Evolutionary conservation across 768 basidiomycete genomes (phyloP), one percentile per base, ranked within the genome.

Genomic region (Leccinum sublutescens): DNA sequence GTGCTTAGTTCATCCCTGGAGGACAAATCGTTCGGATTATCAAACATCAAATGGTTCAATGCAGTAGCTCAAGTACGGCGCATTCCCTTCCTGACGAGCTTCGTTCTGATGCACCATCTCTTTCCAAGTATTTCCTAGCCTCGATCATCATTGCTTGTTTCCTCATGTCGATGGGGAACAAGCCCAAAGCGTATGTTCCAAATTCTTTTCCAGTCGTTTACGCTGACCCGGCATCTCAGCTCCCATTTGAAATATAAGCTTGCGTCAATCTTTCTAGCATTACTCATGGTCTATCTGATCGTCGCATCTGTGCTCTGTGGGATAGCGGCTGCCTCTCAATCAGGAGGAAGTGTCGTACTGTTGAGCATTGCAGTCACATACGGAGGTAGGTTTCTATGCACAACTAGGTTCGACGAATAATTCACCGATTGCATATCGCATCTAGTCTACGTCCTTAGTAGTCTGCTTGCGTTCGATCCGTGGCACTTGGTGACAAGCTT

Each of bases 401-500:
- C 72, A 2, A 2, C 49, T 12, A 2, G 29, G 43, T 14, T 25
- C 2, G 23, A 47, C 54, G 33, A 15, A 7, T 2, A 34, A 27
- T 43, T 50, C 5, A 10, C 50, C 58, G 45, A 62, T 52, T 56
- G 9, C 21, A 19, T 15, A 27, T 29, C 23, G 14, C 25, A 27
- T 50, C n/a, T 56, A 87, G 87, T 91, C 40, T 97, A 91, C 73
- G 77, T 89, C 5, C 76, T 88, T 36, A 83, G 90, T 48, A 88
- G 89, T 61, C 63, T 97, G 40, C 76, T 98, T 43, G 92, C 93
- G 0, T 83, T 95, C 58, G 97, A 99, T 73, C 95, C 97, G 4
- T 95, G 93, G 93, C 96, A 98, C 75, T 86, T 98, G 78, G 51
- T 97, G 62, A 98, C 95, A 9, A 94, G 91, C 66, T 94, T 95